phyloP scores from a whole-genome alignment of 2,329 filamentous ascomycete species.

The Fusarium albosuccineum region DNA sequence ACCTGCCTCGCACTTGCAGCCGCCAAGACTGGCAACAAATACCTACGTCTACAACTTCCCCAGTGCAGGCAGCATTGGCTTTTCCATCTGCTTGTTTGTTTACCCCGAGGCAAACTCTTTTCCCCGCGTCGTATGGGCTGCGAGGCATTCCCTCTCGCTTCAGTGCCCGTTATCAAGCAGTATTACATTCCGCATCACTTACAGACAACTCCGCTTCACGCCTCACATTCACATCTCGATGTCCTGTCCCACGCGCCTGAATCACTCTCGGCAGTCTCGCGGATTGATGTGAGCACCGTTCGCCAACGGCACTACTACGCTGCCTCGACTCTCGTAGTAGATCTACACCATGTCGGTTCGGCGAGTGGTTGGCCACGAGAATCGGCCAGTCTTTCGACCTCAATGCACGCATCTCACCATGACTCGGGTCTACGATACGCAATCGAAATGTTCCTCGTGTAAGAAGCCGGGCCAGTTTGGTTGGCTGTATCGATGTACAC shows the following conservation, averaged over 20 bases:
- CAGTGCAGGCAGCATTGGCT: not conserved
- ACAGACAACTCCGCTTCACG: slow-evolving; percentile 8
- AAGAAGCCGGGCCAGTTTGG: slow-evolving; percentile 68
- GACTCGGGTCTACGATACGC: slow-evolving; percentile 71
- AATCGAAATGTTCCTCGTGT: slow-evolving; percentile 70
- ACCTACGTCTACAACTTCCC: no score
- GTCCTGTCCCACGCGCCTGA: not conserved
- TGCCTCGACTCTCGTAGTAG: not conserved
- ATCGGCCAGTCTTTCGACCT: slow-evolving; percentile 44
- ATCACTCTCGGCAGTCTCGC: not conserved
- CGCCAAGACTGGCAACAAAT: not conserved
- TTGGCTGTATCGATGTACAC: slow-evolving; percentile 80
- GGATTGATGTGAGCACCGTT: not conserved
- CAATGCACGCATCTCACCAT: slow-evolving; percentile 77
- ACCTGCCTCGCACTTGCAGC: slow-evolving; percentile 41
- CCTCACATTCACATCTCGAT: not conserved
- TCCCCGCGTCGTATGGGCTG: not conserved
- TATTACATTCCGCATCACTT: slow-evolving; percentile 24
- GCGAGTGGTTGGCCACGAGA: slow-evolving; percentile 19
- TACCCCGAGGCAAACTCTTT: not conserved
- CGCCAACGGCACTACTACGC: not conserved
- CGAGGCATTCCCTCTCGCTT: not conserved
- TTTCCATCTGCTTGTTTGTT: not conserved
- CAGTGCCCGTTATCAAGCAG: slow-evolving; percentile 12
- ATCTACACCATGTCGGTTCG: slow-evolving; percentile 30